Evolutionary conservation across 306 rosid genomes (phyloP), one percentile per base, ranked within the genome.

Genomic region (Lagenaria siceraria): DNA sequence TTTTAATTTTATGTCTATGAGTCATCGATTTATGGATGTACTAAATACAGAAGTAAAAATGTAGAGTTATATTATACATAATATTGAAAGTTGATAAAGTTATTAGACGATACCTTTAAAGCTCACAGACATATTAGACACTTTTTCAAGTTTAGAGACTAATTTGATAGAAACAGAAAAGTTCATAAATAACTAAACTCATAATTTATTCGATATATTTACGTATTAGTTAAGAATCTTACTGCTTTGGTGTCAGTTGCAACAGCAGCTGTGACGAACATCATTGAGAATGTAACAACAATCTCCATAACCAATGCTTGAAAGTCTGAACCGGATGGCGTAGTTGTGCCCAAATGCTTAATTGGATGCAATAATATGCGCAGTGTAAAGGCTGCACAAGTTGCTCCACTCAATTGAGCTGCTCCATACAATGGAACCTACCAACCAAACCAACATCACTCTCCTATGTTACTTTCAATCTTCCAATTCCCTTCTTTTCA

Each of bases 161-260:
- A 35, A 35, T 35, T 35, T 35, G 5, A 35, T 5, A 2, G 3
- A 35, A 35, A 35, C 38, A 35, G 4, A 35, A 38, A 6, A 38
- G 1, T 7, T 38, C 9, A 38, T 38, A 43, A 40, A 43, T 10
- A 43, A 43, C 3, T 43, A 10, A 43, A 43, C 49, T 10, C 10
- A 0, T 43, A 10, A 43, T 9, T 43, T 43, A 43, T 10, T 0
- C 10, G 14, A 43, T 43, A 43, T 43, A 12, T 43, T 10, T 43
- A 10, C 14, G 17, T 46, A 12, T 46, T 12, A 46, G 52, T 46
- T 33, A 5, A 46, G 52, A 46, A 46, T 46, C 72, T 7, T 92
- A 92, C 98, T 10, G 97, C 96, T 83, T 86, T 88, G 18, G 92
- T 61, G 35, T 91, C 97, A 11, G 93, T 90, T 64, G 96, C 86